Conservation (phyloP, 2,329 filamentous ascomycete genomes). For the Purpureocillium lavendulum region DNA sequence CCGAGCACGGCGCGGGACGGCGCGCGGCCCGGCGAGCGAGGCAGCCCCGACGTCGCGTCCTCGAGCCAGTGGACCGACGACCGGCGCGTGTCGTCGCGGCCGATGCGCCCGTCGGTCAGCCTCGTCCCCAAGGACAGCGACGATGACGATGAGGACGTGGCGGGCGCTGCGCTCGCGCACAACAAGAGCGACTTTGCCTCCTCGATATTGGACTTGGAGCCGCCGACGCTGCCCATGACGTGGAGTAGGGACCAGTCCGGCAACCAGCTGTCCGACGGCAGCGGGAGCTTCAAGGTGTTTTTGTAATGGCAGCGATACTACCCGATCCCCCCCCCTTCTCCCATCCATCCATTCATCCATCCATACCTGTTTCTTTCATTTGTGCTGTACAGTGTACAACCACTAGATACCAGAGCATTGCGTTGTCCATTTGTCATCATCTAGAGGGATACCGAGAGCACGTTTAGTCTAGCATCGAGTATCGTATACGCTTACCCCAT, state of each 20-base stretch:
- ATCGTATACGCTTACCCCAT: too few species aligned
- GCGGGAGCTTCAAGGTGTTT: conserved; percentile 17
- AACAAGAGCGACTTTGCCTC: too few species aligned
- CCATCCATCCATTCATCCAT: too few species aligned
- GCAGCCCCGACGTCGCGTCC: conserved; percentile 7
- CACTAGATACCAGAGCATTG: too few species aligned
- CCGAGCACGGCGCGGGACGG: conserved; percentile 13
- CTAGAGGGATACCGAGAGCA: not conserved
- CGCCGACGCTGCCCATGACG: not conserved
- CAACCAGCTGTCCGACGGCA: conserved; percentile 12
- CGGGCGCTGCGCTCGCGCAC: too few species aligned
- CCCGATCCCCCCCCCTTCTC: too few species aligned
- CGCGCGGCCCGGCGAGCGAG: conserved; percentile 5
- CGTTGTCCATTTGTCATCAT: not conserved
- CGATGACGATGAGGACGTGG: conserved; percentile 1
- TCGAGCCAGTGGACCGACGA: conserved; percentile 6
- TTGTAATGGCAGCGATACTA: conserved; percentile 7
- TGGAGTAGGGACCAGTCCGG: conserved; percentile 12
- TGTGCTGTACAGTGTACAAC: too few species aligned
- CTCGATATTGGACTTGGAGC: not conserved
- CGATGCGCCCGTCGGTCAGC: conserved; percentile 3
- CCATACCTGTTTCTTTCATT: too few species aligned
- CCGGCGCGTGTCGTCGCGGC: conserved; percentile 4
- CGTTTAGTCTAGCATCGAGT: too few species aligned
- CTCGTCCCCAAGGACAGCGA: conserved; percentile 4